These are phyloP conservation scores for Aspergillus jensenii DNA, from an alignment of 2,329 filamentous ascomycete species.

Conservation along the genomic window DNA sequence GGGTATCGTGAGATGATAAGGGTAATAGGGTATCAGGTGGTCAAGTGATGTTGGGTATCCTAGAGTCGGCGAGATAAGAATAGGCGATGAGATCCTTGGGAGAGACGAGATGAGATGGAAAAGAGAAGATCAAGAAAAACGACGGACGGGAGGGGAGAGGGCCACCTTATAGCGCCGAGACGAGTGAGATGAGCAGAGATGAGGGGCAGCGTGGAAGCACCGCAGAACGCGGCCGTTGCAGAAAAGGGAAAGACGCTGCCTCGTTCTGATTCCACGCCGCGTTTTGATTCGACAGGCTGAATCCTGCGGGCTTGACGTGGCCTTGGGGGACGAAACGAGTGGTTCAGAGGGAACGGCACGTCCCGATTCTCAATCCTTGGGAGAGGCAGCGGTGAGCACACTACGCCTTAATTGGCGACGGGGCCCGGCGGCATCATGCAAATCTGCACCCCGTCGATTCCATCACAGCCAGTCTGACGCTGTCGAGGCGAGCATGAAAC, in stretches of 20 bases:
- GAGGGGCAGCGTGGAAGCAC: slow-evolving; percentile 10
- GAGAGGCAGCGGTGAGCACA: slow-evolving; percentile 23
- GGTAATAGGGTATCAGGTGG: slow-evolving; percentile 3
- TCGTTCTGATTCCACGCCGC: slow-evolving; percentile 7
- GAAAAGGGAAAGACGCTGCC: slow-evolving; percentile 17
- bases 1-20: slow-evolving; percentile 14
- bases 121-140: slow-evolving; percentile 12
- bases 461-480: slow-evolving; percentile 3
- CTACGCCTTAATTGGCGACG: slow-evolving; percentile 6
- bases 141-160: slow-evolving; percentile 11
- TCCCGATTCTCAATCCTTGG: slow-evolving; percentile 12
- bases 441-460: not conserved
- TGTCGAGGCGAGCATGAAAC: slow-evolving; percentile 2
- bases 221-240: slow-evolving; percentile 18
- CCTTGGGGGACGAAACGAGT: slow-evolving; percentile 14
- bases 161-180: slow-evolving; percentile 18
- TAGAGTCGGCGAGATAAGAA: slow-evolving; percentile 5
- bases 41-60: not conserved
- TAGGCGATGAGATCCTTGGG: slow-evolving; percentile 11
- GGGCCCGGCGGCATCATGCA: slow-evolving; percentile 8
- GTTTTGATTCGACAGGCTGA: slow-evolving; percentile 18
- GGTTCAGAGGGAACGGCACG: slow-evolving; percentile 14
- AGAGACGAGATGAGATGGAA: slow-evolving; percentile 12
- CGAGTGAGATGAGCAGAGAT: not conserved
- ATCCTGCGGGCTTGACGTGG: slow-evolving; percentile 21